Percentiles rank a stretch among this genome's conserved stretches.
These are phyloP conservation scores for Fusarium sororula DNA, from an alignment of 2,329 filamentous ascomycete genomes.

Conservation along the genomic window DNA sequence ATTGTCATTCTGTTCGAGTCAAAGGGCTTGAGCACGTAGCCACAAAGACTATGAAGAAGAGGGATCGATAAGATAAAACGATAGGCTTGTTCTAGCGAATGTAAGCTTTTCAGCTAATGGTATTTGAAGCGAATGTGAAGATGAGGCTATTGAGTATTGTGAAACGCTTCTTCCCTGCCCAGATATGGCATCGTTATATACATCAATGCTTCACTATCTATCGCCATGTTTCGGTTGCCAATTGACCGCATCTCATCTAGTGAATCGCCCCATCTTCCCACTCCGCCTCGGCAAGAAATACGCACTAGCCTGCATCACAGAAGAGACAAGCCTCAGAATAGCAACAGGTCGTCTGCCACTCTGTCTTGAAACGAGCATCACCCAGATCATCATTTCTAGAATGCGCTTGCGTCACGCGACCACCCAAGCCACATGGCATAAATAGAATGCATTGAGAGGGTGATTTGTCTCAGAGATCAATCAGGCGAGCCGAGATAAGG, in stretches of 20 bases:
- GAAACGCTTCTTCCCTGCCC: background rate
- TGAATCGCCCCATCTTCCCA: background rate
- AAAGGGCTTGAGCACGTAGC: rapidly evolving
- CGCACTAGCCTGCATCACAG: background rate
- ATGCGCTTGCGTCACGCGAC: slow-evolving; percentile 13
- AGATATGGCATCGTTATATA: slow-evolving; percentile 18
- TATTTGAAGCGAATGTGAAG: slow-evolving; percentile 24
- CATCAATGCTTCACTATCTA: no score
- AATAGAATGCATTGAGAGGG: background rate
- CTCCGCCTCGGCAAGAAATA: slow-evolving; percentile 24
- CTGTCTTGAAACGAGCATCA: background rate
- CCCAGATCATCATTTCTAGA: background rate
- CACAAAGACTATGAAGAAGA: background rate
- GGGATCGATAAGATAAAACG: background rate
- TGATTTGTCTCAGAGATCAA: no score
- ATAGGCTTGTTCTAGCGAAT: slow-evolving; percentile 4
- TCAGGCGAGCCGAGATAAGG: background rate
- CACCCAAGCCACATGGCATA: slow-evolving; percentile 8
- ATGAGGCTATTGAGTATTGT: background rate
- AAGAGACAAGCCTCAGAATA: slow-evolving; percentile 21
- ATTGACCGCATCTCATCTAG: background rate
- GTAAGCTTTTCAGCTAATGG: background rate
- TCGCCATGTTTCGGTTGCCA: background rate
- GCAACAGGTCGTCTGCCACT: slow-evolving; percentile 34
- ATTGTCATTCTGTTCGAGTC: background rate